Conservation (phyloP, 495 filamentous ascomycete species). For the Hypoxylon rickii region DNA sequence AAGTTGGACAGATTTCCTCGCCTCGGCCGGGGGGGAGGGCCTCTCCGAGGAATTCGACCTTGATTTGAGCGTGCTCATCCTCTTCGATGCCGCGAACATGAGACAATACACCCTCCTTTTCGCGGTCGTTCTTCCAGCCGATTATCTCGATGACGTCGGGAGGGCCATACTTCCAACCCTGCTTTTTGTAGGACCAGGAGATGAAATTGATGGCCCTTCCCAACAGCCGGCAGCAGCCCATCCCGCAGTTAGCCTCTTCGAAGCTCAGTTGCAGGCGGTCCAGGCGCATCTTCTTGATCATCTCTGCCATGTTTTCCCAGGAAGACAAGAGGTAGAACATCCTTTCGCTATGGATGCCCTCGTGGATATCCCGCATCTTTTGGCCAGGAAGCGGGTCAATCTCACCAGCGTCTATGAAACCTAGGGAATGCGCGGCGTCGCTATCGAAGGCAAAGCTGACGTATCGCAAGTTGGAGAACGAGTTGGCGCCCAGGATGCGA, state of each 20-base stretch:
- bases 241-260: background rate
- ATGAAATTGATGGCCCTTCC: background rate
- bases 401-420: no score
- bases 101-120: no score
- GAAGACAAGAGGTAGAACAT: no score
- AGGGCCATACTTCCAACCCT: background rate
- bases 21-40: no score
- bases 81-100: background rate
- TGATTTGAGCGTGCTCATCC: background rate
- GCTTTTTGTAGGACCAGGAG: background rate
- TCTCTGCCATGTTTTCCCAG: no score
- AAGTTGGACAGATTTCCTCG: no score
- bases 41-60: no score
- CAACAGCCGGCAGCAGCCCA: conserved; percentile 5
- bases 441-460: background rate
- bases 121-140: background rate
- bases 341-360: no score
- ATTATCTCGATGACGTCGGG: background rate
- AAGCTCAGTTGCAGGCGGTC: background rate
- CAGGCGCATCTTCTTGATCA: background rate
- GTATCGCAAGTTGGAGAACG: background rate
- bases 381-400: no score
- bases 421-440: no score
- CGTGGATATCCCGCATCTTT: no score
- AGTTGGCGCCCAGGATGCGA: background rate